Evolutionary conservation across 2,329 filamentous ascomycete genomes (phyloP).

Genomic region (Fusarium sp.): DNA sequence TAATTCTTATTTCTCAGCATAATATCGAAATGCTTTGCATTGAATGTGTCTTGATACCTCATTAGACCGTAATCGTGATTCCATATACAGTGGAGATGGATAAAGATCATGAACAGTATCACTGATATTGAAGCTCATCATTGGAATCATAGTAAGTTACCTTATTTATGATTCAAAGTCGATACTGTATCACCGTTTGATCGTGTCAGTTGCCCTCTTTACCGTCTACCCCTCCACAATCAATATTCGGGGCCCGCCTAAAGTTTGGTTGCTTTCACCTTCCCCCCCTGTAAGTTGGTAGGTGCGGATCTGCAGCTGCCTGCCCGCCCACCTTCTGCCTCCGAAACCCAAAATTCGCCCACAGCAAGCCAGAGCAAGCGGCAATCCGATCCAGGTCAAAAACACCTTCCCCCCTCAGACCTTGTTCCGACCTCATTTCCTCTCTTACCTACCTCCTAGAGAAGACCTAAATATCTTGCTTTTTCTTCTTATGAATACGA

Average conservation of each 20-base stretch:
- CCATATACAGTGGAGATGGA: too few species aligned
- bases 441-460: conserved; percentile 1
- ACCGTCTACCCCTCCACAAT: conserved; percentile 2
- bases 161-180: background rate
- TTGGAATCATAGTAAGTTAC: background rate
- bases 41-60: background rate
- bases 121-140: background rate
- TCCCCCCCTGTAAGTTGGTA: conserved; percentile 1
- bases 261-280: conserved; percentile 11
- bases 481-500: conserved; percentile 34
- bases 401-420: conserved; percentile 31
- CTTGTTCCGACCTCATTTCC: conserved; percentile 2
- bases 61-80: background rate
- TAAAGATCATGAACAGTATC: background rate
- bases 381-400: conserved; percentile 15
- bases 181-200: background rate
- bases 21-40: conserved; percentile 2
- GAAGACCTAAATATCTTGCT: conserved; percentile 8
- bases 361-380: conserved; percentile 14
- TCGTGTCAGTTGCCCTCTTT: background rate
- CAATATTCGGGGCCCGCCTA: conserved; percentile 13
- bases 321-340: conserved; percentile 29
- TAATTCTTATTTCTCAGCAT: conserved; percentile 41
- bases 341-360: conserved; percentile 37
- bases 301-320: conserved; percentile 31